Base-by-base conservation (phyloP, 371 early-diverging fungal genomes). In the Lichtheimia corymbifera region DNA sequence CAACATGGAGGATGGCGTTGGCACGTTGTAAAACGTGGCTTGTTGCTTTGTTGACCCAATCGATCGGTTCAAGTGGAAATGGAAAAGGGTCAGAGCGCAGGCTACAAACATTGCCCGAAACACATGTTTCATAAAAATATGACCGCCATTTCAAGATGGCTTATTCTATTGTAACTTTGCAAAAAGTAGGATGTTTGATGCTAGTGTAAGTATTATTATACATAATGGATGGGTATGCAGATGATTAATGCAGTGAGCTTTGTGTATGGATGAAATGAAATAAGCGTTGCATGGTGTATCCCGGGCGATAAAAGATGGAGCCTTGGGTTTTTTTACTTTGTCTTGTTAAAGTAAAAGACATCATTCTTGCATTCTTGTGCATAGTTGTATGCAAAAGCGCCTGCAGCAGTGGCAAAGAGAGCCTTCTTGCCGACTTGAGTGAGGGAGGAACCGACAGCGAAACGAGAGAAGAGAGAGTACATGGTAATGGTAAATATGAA, bases 321-420 rank as follows among this genome's bases (percentile, higher is more conserved):
- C 35, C 35, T 35, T 35, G 35, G 35, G 9, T 2, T 35, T 35
- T 35, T 18, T 54, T 54, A 54, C 54, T 66, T 67, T 57, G 74
- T 55, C 56, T 70, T 74, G 64, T 64, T 72, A 45, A 55, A 74
- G 63, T 64, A 77, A 40, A 77, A 45, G 15, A 77, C 75, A 64
- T 77, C 78, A 53, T 77, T 72, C 70, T 77, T 77, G 73, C 78
- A 77, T 65, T 77, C 68, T 52, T 72, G 73, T 52, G 59, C 72
- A 67, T 77, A 77, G 17, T 59, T 53, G 28, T 66, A 67, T 50
- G 50, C 62, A 50, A 66, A 41, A 45, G 73, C 64, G 62, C 49
- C 64, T 25, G 51, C 52, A 17, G 52, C 61, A 22, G 61, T 55
- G 40, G 47, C 41, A 18, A 55, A 53, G 22, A 50, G 51, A 5